Evolutionary conservation across 108 stramenopile genomes (phyloP), one percentile per base, ranked within the genome.

Genomic region (Cylindrotheca fusiformis): DNA sequence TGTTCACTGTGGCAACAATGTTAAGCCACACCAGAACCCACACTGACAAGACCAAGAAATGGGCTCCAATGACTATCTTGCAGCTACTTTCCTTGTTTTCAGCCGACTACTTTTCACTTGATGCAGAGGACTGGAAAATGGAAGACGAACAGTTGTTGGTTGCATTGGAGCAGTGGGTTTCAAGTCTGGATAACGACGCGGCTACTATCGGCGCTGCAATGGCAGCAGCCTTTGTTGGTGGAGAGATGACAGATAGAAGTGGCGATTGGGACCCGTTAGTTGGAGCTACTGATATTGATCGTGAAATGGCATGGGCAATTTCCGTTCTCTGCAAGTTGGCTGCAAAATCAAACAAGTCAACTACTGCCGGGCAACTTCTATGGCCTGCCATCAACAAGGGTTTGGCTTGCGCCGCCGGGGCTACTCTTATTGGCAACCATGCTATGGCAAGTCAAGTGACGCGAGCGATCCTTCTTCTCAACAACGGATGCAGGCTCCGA

Each of bases 321-420:
- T 44, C 62, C 3, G 36, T 76, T 0, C 54, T 82, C 32, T 77
- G 77, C 47, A 59, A 65, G 3, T 44, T 90, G 19, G 61, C 77
- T 26, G 56, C 46, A 19, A 58, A 47, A 20, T 21, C 1, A 20
- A 71, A 27, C 17, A 61, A 0, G 3, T 19, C 26, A 0, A 63
- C 58, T 14, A 68, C 65, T 32, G 63, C 83, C 4, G 70, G 80
- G 20, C 80, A 70, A 59, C 52, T 86, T 25, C 58, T 94, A 6
- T 90, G 88, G 92, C 89, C 88, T 20, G 88, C 92, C 2, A 81
- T 94, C 4, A 70, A 79, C 51, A 88, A 88, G 61, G 92, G 88
- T 8, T 54, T 94, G 1, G 68, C 77, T 30, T 55, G 53, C 31
- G 52, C 59, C 24, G 70, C 77, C 0, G 25, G 58, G 17, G 68